Base-by-base conservation (phyloP, 768 basidiomycete genomes). In the Lentinula aciculospora region DNA sequence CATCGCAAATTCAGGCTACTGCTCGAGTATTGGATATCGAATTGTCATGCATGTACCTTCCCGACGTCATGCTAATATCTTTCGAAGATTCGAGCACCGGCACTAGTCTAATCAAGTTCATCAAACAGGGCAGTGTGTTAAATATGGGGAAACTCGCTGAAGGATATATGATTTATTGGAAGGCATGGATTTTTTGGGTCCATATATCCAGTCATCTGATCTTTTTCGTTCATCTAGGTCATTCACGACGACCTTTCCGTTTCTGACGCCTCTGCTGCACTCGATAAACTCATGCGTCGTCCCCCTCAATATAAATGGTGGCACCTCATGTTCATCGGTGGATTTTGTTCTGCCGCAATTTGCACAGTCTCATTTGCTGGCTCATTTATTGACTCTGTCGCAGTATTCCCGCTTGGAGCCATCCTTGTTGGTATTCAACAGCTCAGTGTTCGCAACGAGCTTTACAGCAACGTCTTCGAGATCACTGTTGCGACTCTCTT, bases 211-310 rank as follows among this genome's bases (percentile, higher is more conserved):
- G 36, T 53, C 27, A 9, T 27, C 17, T 12, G 25, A 54, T 21
- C 32, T 61, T 57, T 13, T n/a, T 10, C 15, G 29, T 12, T 39
- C 39, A n/a, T 25, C 17, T 60, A 87, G 81, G 91, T 93, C 62
- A 91, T 92, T n/a, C 89, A 92, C 63, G 92, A 94, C 65, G 76
- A 83, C 40, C 75, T 88, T 48, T 85, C 84, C 0, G 91, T 91
- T 13, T 83, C 86, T 4, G 84, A 85, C 29, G 92, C 91, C 1
- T 84, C 83, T 2, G 71, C 76, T 17, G 77, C 81, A 53, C 76
- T 94, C n/a, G 88, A 92, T 64, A 66, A 71, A 31, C 73, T 94
- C 54, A 93, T 94, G 91, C 78, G 77, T 55, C 74, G 81, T 60
- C 72, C 78, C 49, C 83, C 85, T 36, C 64, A 83, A 49, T 90